Percentiles rank a stretch among this genome's conserved stretches.
phyloP scores from a whole-genome alignment of 371 early-diverging fungal species.

The Mucor mucedo region DNA sequence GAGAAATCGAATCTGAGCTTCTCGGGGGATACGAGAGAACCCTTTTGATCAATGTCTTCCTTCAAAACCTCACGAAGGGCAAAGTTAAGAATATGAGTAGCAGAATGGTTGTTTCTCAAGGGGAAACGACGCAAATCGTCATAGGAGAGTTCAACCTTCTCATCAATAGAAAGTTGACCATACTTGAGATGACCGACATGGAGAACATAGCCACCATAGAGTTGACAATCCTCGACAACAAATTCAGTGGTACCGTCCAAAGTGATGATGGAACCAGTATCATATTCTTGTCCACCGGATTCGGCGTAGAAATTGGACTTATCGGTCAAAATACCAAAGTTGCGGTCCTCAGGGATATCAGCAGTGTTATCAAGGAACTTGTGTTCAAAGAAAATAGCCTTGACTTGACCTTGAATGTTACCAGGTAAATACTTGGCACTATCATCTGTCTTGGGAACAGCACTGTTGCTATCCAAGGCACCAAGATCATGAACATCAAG shows the following conservation, averaged over 20 bases:
- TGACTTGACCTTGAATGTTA: conserved; percentile 71
- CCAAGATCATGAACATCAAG: conserved; percentile 94
- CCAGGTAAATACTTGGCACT: conserved; percentile 83
- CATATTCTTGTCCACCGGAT: conserved; percentile 98
- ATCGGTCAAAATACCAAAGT: conserved; percentile 93
- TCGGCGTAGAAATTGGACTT: conserved; percentile 99
- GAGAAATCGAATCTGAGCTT: conserved; percentile 98
- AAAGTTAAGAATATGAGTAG: conserved; percentile 98
- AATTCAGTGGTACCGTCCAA: conserved; percentile 87
- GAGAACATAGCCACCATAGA: conserved; percentile 95
- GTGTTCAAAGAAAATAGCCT: conserved; percentile 73
- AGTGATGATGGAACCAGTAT: conserved; percentile 91
- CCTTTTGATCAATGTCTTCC: conserved; percentile 91
- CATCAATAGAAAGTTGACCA: conserved; percentile 75
- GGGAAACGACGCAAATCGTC: conserved; percentile 91
- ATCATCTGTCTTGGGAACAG: conserved; percentile 91
- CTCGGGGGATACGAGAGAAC: conserved; percentile 97
- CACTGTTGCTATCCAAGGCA: conserved; percentile 75
- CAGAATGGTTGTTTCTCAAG: conserved; percentile 97
- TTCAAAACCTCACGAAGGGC: conserved; percentile 87
- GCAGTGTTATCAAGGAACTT: conserved; percentile 56
- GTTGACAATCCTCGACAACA: conserved; percentile 94
- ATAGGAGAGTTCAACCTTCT: conserved; percentile 78
- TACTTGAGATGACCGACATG: conserved; percentile 96
- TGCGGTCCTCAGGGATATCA: conserved; percentile 56